Evolutionary conservation across 305 asterid genomes (phyloP).

Genomic region (Rubia peregrina): DNA sequence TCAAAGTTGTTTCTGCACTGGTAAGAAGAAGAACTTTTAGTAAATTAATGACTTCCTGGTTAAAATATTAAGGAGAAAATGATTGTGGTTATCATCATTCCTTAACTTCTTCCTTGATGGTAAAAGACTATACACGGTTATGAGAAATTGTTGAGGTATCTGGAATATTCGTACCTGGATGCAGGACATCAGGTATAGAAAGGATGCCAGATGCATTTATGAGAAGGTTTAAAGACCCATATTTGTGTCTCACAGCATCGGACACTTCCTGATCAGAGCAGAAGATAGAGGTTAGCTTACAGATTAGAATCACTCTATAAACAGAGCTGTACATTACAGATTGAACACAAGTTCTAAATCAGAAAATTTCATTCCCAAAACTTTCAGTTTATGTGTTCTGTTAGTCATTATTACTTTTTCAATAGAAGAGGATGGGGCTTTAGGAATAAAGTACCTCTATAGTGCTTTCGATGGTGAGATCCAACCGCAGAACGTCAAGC

Average conservation of each 20-base stretch:
- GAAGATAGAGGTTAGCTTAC: too few species aligned
- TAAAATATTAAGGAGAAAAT: constrained; percentile 1
- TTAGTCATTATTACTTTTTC: too few species aligned
- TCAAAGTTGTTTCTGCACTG: constrained; percentile 89
- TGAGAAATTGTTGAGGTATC: constrained; percentile 1
- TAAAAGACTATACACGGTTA: constrained; percentile 3
- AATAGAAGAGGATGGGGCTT: constrained; percentile 8
- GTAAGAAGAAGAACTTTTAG: constrained; percentile 23
- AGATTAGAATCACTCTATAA: too few species aligned
- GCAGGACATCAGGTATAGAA: constrained; percentile 66
- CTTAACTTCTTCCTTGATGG: background rate
- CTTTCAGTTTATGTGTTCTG: too few species aligned
- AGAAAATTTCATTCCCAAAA: too few species aligned
- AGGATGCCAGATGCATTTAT: constrained; percentile 81
- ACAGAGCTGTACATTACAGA: too few species aligned
- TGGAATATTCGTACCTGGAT: constrained; percentile 53
- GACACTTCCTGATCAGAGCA: constrained; percentile 52
- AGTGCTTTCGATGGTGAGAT: constrained; percentile 71
- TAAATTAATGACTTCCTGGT: constrained; percentile 14
- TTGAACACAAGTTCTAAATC: too few species aligned
- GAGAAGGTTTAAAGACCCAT: constrained; percentile 69
- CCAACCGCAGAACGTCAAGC: constrained; percentile 62
- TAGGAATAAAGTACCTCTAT: constrained; percentile 49
- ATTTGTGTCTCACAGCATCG: constrained; percentile 55
- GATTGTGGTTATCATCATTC: background rate